Percentiles rank a stretch among this genome's conserved stretches.
phyloP scores from a whole-genome alignment of 2,329 filamentous ascomycete genomes.

The Nemania sp. region DNA sequence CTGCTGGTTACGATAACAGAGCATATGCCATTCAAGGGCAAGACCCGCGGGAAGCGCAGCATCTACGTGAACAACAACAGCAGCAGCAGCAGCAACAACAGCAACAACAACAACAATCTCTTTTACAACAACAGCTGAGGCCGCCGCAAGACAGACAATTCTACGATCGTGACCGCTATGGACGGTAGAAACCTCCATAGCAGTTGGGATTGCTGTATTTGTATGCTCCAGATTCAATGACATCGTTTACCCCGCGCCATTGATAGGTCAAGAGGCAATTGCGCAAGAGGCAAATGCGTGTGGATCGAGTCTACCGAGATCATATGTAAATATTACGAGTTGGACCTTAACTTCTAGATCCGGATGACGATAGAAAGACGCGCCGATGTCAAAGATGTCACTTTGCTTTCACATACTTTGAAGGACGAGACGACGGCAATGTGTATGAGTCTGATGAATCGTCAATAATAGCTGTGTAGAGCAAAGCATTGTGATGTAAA shows the following conservation, averaged over 20 bases:
- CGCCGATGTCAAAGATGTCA: not conserved
- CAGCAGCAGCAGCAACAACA: conserved; percentile 36
- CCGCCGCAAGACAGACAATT: conserved; percentile 48
- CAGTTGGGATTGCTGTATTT: too few relatives aligned
- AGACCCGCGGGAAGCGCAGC: conserved; percentile 45
- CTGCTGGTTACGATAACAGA: conserved; percentile 48
- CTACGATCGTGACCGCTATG: conserved; percentile 51
- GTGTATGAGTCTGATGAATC: conserved; percentile 1
- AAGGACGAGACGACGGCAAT: not conserved
- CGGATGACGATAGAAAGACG: not conserved
- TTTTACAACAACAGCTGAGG: conserved; percentile 48
- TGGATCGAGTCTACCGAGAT: too few relatives aligned
- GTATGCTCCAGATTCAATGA: too few relatives aligned
- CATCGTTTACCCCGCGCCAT: too few relatives aligned
- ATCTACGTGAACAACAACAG: conserved; percentile 44
- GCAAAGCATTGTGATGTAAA: too few relatives aligned
- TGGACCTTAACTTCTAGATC: too few relatives aligned
- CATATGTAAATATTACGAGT: too few relatives aligned
- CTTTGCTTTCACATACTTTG: not conserved
- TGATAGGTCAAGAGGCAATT: too few relatives aligned
- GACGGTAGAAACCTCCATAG: conserved; percentile 40
- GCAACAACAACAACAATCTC: conserved; percentile 41
- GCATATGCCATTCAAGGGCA: conserved; percentile 44
- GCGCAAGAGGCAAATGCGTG: too few relatives aligned
- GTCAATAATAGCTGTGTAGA: too few relatives aligned